A percentile compares a stretch with the other conserved stretches of the same genome.
phyloP scores from a whole-genome alignment of 2,329 filamentous ascomycete species.

The Paracorniculantispora psalliotae region DNA sequence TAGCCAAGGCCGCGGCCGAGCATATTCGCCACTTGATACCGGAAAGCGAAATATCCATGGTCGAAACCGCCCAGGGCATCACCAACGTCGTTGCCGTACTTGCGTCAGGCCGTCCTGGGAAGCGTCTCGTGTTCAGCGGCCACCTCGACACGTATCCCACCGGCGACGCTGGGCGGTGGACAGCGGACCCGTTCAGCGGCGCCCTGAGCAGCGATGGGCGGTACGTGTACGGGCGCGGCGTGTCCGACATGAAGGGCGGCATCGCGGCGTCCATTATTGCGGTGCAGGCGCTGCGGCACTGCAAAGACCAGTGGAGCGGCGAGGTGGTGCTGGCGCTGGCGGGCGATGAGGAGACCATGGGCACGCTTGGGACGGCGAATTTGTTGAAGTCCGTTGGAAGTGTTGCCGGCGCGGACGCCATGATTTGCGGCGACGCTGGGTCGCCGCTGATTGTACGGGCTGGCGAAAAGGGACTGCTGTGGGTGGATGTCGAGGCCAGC shows the following conservation, averaged over 20 bases:
- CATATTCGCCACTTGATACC: slow-evolving; percentile 13
- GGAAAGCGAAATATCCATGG: slow-evolving; percentile 8
- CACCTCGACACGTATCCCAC: slow-evolving; percentile 15
- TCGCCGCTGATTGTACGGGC: slow-evolving; percentile 11
- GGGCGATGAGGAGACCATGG: slow-evolving; percentile 16
- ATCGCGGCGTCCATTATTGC: slow-evolving; percentile 15
- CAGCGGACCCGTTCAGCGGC: slow-evolving; percentile 5
- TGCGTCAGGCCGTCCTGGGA: slow-evolving; percentile 5
- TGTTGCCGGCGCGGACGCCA: slow-evolving; percentile 9
- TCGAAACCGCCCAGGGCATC: slow-evolving; percentile 11
- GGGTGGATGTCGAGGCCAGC: slow-evolving; percentile 13
- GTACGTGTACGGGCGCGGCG: slow-evolving; percentile 14
- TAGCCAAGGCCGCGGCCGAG: slow-evolving; percentile 5
- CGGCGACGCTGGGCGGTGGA: slow-evolving; percentile 12
- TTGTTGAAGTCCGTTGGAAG: slow-evolving; percentile 9
- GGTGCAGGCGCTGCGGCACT: not conserved
- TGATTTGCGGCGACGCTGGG: slow-evolving; percentile 16
- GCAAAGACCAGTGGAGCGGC: slow-evolving; percentile 9
- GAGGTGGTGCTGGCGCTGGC: slow-evolving; percentile 15
- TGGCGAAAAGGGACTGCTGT: slow-evolving; percentile 16
- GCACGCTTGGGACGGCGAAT: slow-evolving; percentile 11
- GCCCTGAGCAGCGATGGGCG: slow-evolving; percentile 12
- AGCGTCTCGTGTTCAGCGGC: slow-evolving; percentile 15
- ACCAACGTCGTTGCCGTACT: slow-evolving; percentile 13
- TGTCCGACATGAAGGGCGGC: slow-evolving; percentile 16